Conservation (phyloP, 2,329 filamentous ascomycete species). For the Pseudogymnoascus sp. region DNA sequence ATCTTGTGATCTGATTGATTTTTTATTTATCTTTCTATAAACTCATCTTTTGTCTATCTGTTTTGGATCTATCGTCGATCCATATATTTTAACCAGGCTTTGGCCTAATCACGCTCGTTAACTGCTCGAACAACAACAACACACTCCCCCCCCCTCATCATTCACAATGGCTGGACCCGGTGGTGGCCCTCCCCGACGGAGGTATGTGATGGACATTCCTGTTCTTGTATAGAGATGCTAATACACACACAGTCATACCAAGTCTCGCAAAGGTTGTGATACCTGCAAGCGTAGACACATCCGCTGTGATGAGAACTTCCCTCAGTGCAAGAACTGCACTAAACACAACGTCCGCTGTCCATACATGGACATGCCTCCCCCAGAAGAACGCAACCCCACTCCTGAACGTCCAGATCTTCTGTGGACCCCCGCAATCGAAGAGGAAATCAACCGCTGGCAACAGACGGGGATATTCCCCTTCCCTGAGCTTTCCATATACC, state of each 20-base stretch:
- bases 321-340: slow-evolving; percentile 97
- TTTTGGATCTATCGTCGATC: not conserved
- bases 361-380: slow-evolving; percentile 78
- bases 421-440: slow-evolving; percentile 80
- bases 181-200: slow-evolving; percentile 78
- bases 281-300: slow-evolving; percentile 98
- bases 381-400: slow-evolving; percentile 53
- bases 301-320: slow-evolving; percentile 93
- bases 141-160: slow-evolving; percentile 19
- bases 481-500: slow-evolving; percentile 68
- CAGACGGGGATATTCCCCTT: slow-evolving; percentile 79
- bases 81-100: slow-evolving; percentile 9
- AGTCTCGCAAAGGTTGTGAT: slow-evolving; percentile 96
- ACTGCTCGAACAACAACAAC: slow-evolving; percentile 31
- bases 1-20: not conserved
- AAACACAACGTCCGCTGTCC: slow-evolving; percentile 98
- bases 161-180: slow-evolving; percentile 80
- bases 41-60: slow-evolving; percentile 3
- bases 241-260: slow-evolving; percentile 68
- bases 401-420: slow-evolving; percentile 63
- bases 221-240: slow-evolving; percentile 13
- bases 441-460: slow-evolving; percentile 74
- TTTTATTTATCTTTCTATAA: not conserved
- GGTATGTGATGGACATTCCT: slow-evolving; percentile 33
- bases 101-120: slow-evolving; percentile 16